These are phyloP conservation scores for Colletotrichum kahawae DNA, from an alignment of 2,329 filamentous ascomycete species.

Conservation along the genomic window DNA sequence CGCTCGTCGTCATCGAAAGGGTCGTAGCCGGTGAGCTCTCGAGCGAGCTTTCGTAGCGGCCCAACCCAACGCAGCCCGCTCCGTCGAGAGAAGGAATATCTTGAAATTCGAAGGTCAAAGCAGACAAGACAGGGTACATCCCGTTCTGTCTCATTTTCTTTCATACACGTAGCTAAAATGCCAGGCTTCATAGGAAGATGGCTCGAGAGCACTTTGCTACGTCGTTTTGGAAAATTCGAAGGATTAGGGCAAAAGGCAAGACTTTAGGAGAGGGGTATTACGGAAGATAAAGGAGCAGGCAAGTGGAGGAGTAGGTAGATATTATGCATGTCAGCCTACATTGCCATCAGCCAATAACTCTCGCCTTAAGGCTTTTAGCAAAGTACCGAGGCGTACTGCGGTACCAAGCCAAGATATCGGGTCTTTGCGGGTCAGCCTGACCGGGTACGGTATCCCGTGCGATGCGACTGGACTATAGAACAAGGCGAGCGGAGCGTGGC, in stretches of 20 bases:
- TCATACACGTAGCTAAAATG: too few species aligned
- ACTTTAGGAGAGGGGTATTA: not conserved
- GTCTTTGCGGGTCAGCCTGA: not conserved
- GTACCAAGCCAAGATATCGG: not conserved
- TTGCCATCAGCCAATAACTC: not conserved
- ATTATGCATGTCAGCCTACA: rapidly evolving
- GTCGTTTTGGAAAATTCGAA: not conserved
- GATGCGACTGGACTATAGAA: not conserved
- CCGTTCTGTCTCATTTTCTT: not conserved
- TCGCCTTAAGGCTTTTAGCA: not conserved
- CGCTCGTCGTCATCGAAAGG: rapidly evolving
- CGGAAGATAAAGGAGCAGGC: not conserved
- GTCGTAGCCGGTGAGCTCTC: not conserved
- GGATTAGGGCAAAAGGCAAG: rapidly evolving
- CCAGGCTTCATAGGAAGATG: too few species aligned
- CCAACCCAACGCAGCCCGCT: too few species aligned
- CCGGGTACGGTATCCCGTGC: not conserved
- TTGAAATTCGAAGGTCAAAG: not conserved
- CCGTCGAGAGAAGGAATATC: too few species aligned
- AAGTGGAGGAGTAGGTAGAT: rapidly evolving
- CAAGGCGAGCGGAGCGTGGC: not conserved
- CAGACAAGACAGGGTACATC: not conserved
- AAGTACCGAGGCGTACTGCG: not conserved
- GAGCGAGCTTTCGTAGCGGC: not conserved
- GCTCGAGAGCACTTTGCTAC: not conserved